These are phyloP conservation scores for Salmacisia buchloeana DNA, from an alignment of 1,284 basidiomycete genomes.

Conservation along the genomic window DNA sequence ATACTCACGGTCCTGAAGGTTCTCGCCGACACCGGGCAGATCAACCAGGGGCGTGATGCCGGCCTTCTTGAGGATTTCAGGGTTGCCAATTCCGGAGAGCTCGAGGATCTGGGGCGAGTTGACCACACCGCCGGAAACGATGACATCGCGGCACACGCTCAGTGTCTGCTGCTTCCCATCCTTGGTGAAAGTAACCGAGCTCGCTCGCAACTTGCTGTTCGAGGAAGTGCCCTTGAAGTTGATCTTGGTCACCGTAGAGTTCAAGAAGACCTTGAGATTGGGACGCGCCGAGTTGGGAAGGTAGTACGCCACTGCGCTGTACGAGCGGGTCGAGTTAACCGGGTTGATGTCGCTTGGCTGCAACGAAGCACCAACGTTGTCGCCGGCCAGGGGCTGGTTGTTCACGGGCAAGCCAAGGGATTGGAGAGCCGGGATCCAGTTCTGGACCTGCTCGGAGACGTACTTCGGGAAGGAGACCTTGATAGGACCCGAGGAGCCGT, in stretches of 20 bases:
- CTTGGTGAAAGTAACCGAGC: conserved; percentile 25
- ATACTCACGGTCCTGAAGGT: conserved; percentile 52
- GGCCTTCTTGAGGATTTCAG: conserved; percentile 49
- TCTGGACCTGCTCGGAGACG: conserved; percentile 32
- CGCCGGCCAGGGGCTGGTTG: conserved; percentile 33
- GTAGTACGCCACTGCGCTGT: conserved; percentile 41
- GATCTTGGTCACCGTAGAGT: conserved; percentile 35
- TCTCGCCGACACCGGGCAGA: conserved; percentile 52
- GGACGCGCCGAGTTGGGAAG: conserved; percentile 29
- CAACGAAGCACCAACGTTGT: conserved; percentile 40
- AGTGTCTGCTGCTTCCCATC: conserved; percentile 30
- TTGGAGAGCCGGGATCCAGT: conserved; percentile 28
- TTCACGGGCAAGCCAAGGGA: conserved; percentile 29
- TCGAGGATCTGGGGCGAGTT: conserved; percentile 54
- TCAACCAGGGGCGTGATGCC: conserved; percentile 45
- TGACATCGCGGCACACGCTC: conserved; percentile 35
- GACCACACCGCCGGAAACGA: conserved; percentile 38
- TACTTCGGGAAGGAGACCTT: conserved; percentile 42
- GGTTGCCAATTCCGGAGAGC: conserved; percentile 57
- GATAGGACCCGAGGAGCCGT: conserved; percentile 42
- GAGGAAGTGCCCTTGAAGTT: conserved; percentile 21
- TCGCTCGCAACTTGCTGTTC: conserved; percentile 19
- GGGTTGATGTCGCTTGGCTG: conserved; percentile 43
- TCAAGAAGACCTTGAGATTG: conserved; percentile 36
- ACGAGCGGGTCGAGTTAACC: conserved; percentile 39